phyloP scores from a whole-genome alignment of 2,329 filamentous ascomycete genomes.

The Hypoxylon sp. region DNA sequence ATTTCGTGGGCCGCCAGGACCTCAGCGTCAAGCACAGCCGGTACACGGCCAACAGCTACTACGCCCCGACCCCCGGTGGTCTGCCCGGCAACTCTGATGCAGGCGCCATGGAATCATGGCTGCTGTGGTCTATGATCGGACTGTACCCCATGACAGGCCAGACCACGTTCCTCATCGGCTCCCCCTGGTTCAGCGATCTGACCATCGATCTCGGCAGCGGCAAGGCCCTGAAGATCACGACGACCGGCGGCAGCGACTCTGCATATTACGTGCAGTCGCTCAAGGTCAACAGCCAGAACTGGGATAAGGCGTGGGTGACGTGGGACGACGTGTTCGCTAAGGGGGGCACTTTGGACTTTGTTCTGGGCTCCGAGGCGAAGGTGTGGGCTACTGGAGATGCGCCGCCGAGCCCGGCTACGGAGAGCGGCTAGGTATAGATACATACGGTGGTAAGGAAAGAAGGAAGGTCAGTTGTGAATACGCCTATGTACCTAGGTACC shows the following conservation, averaged over 20 bases:
- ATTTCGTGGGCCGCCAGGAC: slow-evolving; percentile 75
- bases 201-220: slow-evolving; percentile 70
- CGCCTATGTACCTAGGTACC: no score
- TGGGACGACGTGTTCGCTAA: slow-evolving; percentile 77
- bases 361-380: slow-evolving; percentile 67
- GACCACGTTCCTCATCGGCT: slow-evolving; percentile 75
- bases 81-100: slow-evolving; percentile 80
- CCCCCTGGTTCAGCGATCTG: slow-evolving; percentile 74
- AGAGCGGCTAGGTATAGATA: slow-evolving; percentile 24
- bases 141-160: slow-evolving; percentile 78
- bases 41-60: slow-evolving; percentile 71
- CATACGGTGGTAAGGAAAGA: no score
- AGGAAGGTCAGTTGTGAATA: no score
- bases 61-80: slow-evolving; percentile 68
- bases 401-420: slow-evolving; percentile 71
- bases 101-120: slow-evolving; percentile 80
- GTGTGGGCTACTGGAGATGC: slow-evolving; percentile 72
- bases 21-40: slow-evolving; percentile 72
- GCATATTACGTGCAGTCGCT: slow-evolving; percentile 76
- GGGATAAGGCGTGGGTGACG: slow-evolving; percentile 75
- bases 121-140: slow-evolving; percentile 78
- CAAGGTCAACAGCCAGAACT: slow-evolving; percentile 73
- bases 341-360: slow-evolving; percentile 75
- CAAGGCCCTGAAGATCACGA: slow-evolving; percentile 69
- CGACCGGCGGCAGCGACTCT: slow-evolving; percentile 64